Conservation (phyloP, 164 flowering plant species). For the Nymphaea colorata region DNA sequence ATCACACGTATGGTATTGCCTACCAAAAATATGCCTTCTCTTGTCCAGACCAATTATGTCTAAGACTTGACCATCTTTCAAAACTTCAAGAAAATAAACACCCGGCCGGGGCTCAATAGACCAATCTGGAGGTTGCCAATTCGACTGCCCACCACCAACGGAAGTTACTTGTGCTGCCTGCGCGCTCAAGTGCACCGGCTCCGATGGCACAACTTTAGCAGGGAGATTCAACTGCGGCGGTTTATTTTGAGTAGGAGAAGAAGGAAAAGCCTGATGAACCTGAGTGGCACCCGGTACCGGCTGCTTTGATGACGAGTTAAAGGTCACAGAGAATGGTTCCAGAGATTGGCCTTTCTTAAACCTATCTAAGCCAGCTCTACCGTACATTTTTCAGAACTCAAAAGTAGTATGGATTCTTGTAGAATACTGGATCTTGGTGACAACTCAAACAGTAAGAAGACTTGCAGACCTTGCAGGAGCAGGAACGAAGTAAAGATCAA, state of each 20-base stretch:
- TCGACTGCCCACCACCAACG: conserved; percentile 84
- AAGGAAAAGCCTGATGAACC: conserved; percentile 10
- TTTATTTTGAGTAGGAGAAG: conserved; percentile 17
- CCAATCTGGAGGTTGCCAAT: conserved; percentile 99
- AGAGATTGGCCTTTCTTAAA: conserved; percentile 82
- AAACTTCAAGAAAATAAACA: conserved; percentile 76
- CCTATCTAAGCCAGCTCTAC: conserved; percentile 83
- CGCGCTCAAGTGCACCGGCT: conserved; percentile 15
- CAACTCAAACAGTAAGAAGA: too few species aligned
- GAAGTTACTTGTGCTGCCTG: conserved; percentile 48
- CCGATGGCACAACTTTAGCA: conserved; percentile 15
- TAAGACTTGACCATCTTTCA: conserved; percentile 78
- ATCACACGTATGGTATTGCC: conserved; percentile 82
- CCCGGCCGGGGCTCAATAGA: conserved; percentile 92
- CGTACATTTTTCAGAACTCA: conserved; percentile 44
- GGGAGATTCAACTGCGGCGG: conserved; percentile 21
- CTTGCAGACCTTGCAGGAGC: too few species aligned
- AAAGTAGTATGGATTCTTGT: too few species aligned
- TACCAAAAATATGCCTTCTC: conserved; percentile 75
- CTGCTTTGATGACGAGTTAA: conserved; percentile 30
- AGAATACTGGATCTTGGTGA: too few species aligned
- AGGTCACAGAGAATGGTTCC: conserved; percentile 75
- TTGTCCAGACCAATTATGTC: conserved; percentile 61
- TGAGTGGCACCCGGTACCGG: conserved; percentile 3
- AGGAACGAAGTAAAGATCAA: too few species aligned